Evolutionary conservation across 495 filamentous ascomycete genomes (phyloP), one percentile per base, ranked within the genome.

Genomic region (Hypoxylon rickii): DNA sequence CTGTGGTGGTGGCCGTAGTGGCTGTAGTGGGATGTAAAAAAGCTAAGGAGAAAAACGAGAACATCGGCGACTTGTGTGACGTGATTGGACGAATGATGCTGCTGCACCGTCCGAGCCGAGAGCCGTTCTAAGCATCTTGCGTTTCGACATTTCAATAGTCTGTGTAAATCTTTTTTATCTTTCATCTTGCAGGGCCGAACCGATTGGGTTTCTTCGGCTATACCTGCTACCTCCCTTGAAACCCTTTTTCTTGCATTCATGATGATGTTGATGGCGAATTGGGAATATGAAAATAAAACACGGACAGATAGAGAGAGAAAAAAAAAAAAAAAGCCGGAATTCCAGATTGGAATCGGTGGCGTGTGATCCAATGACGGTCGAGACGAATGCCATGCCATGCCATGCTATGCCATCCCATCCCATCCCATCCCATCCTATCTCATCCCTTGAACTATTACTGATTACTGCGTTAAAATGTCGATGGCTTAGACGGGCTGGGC

Each of bases 101-200:
- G 43, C 21, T 49, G 42, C 38, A 54, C 44, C 20, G 54, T 57
- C 48, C 53, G 48, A 63, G 53, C 53, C 59, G 59, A 63, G 49
- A 12, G 24, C 54, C 41, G 59, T 57, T 63, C 50, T 43, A n/a
- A 59, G 53, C 39, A 61, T 50, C 56, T 68, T 44, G 51, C n/a
- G 54, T 56, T 65, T 65, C 65, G 56, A 68, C 65, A 57, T 56
- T 65, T 65, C 65, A 59, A 68, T 68, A 68, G 65, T 68, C 34
- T 56, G 57, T 66, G 61, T 64, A 51, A 44, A 55, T 57, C 44
- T 29, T 29, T 10, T 29, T 4, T 4, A 10, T 29, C 10, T 4
- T 10, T 24, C 44, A 41, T 15, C 26, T 16, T 11, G 21, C 16
- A 49, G 43, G 48, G 22, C 18, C 41, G 38, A 43, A 52, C 10